A percentile compares a stretch with the other conserved stretches of the same genome.
phyloP scores from a whole-genome alignment of 2,329 filamentous ascomycete species.

The Xylaria multiplex region DNA sequence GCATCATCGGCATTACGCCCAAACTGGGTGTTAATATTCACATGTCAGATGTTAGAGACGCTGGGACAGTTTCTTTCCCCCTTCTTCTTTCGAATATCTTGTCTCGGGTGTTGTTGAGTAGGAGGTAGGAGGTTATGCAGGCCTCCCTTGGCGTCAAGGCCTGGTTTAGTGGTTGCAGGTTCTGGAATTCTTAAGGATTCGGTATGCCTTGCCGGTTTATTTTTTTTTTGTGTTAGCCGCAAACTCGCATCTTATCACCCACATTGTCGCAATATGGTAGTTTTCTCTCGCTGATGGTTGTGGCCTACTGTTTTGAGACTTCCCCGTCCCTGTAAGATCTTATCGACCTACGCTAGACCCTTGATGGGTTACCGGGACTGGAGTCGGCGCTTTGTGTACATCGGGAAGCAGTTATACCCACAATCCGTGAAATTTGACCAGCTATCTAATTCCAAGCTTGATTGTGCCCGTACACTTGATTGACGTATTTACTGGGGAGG shows the following conservation, averaged over 20 bases:
- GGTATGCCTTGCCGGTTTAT: conserved; percentile 3
- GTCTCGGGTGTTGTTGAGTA: no score
- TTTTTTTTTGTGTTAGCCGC: conserved; percentile 6
- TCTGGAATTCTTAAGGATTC: conserved; percentile 17
- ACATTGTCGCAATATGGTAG: background rate
- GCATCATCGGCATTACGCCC: background rate
- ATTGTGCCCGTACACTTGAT: background rate
- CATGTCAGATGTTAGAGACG: background rate
- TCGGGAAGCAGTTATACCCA: background rate
- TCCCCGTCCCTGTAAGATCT: background rate
- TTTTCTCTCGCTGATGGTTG: background rate
- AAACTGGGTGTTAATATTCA: background rate
- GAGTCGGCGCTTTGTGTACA: background rate
- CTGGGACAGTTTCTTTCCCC: background rate
- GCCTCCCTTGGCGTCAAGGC: no score
- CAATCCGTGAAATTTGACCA: background rate
- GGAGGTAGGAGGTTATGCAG: no score
- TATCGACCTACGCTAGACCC: background rate
- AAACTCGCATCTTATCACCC: conserved; percentile 2
- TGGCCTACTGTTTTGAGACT: conserved; percentile 10
- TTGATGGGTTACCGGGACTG: background rate
- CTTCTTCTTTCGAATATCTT: no score
- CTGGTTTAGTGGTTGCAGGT: conserved; percentile 9
- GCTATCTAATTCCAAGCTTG: background rate
- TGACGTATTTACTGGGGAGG: background rate